Percentiles rank a stretch among this genome's conserved stretches.
These are phyloP conservation scores for Haematococcus lacustris DNA, from an alignment of 139 green algal genomes.

Conservation along the genomic window DNA sequence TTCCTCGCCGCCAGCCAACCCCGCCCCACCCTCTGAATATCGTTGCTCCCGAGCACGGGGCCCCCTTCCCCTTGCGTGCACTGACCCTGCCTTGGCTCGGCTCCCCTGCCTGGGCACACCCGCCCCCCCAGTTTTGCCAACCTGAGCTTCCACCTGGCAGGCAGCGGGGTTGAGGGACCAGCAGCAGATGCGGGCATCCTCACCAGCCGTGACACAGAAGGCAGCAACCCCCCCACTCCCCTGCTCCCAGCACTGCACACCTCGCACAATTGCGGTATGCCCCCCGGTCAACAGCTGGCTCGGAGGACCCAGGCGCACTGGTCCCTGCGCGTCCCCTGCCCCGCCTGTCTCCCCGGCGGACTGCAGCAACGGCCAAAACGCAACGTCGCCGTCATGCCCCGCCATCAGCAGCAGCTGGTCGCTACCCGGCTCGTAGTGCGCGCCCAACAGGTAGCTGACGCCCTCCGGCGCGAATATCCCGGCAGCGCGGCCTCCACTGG, in stretches of 20 bases:
- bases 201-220: constrained; percentile 45
- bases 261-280: constrained; percentile 52
- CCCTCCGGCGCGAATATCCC: not conserved
- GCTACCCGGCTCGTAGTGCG: constrained; percentile 42
- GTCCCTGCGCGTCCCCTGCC: constrained; percentile 10
- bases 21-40: too few relatives aligned
- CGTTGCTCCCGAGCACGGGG: too few relatives aligned
- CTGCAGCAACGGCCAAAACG: constrained; percentile 51
- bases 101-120: too few relatives aligned
- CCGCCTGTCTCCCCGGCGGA: not conserved
- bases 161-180: constrained; percentile 28
- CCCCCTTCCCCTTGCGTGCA: too few relatives aligned
- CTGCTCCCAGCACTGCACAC: not conserved
- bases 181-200: constrained; percentile 53
- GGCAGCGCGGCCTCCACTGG: constrained; percentile 1
- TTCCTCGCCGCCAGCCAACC: too few relatives aligned
- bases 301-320: constrained; percentile 37
- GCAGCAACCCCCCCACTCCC: not conserved
- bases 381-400: constrained; percentile 43
- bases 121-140: too few relatives aligned
- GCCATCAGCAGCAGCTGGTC: constrained; percentile 49
- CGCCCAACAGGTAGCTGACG: constrained; percentile 60
- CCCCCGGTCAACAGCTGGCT: constrained; percentile 37
- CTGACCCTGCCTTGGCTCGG: too few relatives aligned
- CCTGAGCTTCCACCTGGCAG: too few relatives aligned